Base-by-base conservation (phyloP, 805 yeast genomes). In the Wickerhamiella nectarea region DNA sequence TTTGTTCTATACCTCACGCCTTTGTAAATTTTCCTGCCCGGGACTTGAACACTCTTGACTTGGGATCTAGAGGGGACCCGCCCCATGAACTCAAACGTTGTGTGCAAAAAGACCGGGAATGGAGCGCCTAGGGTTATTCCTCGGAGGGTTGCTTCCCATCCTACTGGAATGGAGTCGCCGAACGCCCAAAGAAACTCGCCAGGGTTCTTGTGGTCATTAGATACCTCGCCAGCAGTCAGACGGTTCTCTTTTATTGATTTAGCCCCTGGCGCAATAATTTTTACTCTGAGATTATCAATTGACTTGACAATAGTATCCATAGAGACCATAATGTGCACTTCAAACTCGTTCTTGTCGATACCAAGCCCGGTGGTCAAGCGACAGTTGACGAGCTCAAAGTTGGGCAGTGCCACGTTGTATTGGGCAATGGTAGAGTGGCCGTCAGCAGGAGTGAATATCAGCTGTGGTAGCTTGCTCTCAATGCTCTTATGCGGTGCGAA, bases 371-470 rank as follows among this genome's bases (percentile, higher is more conserved):
- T 65, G 38, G 60, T 61, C 41, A 74, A 66, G 36, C 77, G 80
- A 4, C 74, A 71, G 35, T 66, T 67, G 8, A 80, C 67, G n/a
- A 74, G 53, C 0, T 82, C 82, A n/a, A 67, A 55, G 56, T 66
- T 55, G 10, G 48, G 48, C 4, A 51, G 50, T 3, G 80, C 81
- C 24, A 81, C 58, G 5, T 71, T 66, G 59, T 87, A 87, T 8
- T 72, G 60, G 70, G 78, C 71, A 18, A 87, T 56, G 2, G 69
- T 65, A 34, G 75, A 74, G 46, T 65, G 70, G 6, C 93, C 96
- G 60, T 89, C 95, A 0, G 97, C 94, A 4, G 97, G 98, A 15
- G 81, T 69, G 54, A 89, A 84, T 14, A 75, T 66, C 25, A 86
- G 56, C 0, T 62, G 50, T 0, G 75, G 76, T 0, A 71, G 70